Percentiles rank a stretch among this genome's conserved stretches.
Conservation (phyloP, 805 yeast species). For the Ascoidea rubescens region DNA sequence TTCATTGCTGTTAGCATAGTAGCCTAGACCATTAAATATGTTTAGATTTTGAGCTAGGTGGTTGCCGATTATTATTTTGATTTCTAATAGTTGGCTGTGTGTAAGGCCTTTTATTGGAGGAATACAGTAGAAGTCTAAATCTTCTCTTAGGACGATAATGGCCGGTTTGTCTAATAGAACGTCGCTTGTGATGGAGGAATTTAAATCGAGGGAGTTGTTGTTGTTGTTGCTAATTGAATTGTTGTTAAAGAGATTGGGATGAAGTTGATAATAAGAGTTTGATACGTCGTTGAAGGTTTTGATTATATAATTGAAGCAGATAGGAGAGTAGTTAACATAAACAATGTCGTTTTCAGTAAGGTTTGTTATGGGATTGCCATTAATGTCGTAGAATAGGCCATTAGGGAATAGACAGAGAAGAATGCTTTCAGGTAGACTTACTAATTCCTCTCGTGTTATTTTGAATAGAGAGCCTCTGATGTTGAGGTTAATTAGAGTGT, state of each 20-base stretch:
- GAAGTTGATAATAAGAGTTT: constrained; percentile 30
- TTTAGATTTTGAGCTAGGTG: constrained; percentile 38
- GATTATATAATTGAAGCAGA: constrained; percentile 74
- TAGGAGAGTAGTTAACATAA: constrained; percentile 74
- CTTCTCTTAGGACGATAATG: constrained; percentile 84
- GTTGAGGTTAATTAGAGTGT: constrained; percentile 61
- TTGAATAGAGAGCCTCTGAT: constrained; percentile 63
- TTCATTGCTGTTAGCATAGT: constrained; percentile 17
- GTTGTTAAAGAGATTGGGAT: constrained; percentile 22
- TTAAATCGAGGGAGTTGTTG: constrained; percentile 4
- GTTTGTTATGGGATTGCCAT: constrained; percentile 67
- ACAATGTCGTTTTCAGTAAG: constrained; percentile 71
- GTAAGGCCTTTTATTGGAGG: constrained; percentile 52
- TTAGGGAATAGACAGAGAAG: constrained; percentile 79
- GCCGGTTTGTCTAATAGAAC: constrained; percentile 74
- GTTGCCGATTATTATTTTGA: constrained; percentile 66
- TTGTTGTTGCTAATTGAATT: background rate
- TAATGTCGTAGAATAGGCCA: constrained; percentile 70
- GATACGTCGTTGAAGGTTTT: constrained; percentile 59
- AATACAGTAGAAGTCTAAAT: constrained; percentile 83
- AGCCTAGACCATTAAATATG: constrained; percentile 75
- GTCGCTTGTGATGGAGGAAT: constrained; percentile 11
- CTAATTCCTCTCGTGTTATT: constrained; percentile 76
- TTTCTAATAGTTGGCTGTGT: constrained; percentile 44
- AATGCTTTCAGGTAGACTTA: constrained; percentile 85